Base-by-base conservation (phyloP, 2,329 filamentous ascomycete genomes). In the Pseudogymnoascus sp. region DNA sequence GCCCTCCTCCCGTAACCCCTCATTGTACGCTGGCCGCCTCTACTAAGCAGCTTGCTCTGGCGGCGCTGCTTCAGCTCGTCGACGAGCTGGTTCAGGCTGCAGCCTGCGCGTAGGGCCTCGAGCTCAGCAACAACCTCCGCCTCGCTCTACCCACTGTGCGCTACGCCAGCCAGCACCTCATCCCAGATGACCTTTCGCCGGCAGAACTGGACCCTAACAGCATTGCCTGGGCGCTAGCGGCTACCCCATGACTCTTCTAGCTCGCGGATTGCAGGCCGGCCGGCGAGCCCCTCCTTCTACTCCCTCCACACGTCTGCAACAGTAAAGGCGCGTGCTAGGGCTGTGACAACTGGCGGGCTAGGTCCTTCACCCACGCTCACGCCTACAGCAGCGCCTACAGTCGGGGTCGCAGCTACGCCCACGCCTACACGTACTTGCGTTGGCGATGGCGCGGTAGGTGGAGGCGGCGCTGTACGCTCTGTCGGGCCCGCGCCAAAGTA, bases 181-280 rank as follows among this genome's bases (percentile, higher is more conserved):
- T 65, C 61, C 47, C 37, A 60, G 26, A 65, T 61, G 3, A 63
- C 54, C 54, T 65, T 65, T 29, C 64, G 45, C 21, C 37, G 47
- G 29, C 51, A 60, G 18, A 60, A 65, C 37, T 36, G 8, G 5
- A 61, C 26, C 60, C 37, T 18, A 7, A 61, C 36, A 4, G 12
- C 29, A 12, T 63, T 63, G 11, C 39, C 37, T 5, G 23, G 51
- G 31, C 64, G 47, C 47, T 18, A 63, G 26, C 36, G 16, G 47
- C 39, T 37, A 16, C 61, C 64, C 51, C 26, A 65, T 1, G 16
- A 29, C 51, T 63, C 39, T 47, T 65, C 61, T 14, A 65, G 61
- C 36, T 65, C 39, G 16, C 39, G 21, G 21, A 65, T 12, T 2
- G 51, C 45, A 2, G 51, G 62, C 61, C 31, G 8, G 39, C 60